phyloP scores from a whole-genome alignment of 1,139 yeast species.

The Hansenula lynferdii region DNA sequence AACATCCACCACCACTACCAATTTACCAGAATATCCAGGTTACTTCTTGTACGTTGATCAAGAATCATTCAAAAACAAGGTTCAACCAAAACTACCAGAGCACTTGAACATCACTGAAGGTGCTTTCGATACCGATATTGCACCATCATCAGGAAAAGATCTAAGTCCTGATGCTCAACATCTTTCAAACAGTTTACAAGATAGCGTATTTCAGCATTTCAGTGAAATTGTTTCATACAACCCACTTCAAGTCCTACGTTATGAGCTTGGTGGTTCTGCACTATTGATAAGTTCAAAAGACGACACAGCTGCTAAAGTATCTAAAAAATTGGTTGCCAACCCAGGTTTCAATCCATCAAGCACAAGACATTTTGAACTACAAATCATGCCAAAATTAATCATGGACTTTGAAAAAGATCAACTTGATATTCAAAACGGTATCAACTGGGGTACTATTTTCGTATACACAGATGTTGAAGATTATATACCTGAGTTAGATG shows the following conservation, averaged over 20 bases:
- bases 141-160: slow-evolving; percentile 19
- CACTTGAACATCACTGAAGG: slow-evolving; percentile 34
- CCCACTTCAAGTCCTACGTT: slow-evolving; percentile 81
- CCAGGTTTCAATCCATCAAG: slow-evolving; percentile 63
- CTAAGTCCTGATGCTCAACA: slow-evolving; percentile 31
- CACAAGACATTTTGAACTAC: slow-evolving; percentile 70
- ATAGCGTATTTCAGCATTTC: slow-evolving; percentile 73
- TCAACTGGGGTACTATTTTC: slow-evolving; percentile 97
- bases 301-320: slow-evolving; percentile 24
- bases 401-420: slow-evolving; percentile 62
- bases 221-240: slow-evolving; percentile 71
- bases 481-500: slow-evolving; percentile 53
- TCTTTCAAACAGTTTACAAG: slow-evolving; percentile 47
- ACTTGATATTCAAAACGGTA: slow-evolving; percentile 56
- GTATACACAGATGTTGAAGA: slow-evolving; percentile 81
- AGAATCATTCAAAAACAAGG: slow-evolving; percentile 45
- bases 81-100: slow-evolving; percentile 33
- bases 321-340: slow-evolving; percentile 35
- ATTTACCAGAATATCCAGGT: slow-evolving; percentile 54
- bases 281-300: slow-evolving; percentile 61
- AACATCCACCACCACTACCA: slow-evolving; percentile 20
- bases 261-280: slow-evolving; percentile 73
- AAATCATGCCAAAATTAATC: slow-evolving; percentile 91
- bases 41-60: slow-evolving; percentile 63
- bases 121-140: slow-evolving; percentile 31